Percentiles rank a stretch among this genome's conserved stretches.
Evolutionary conservation across 2,329 filamentous ascomycete genomes (phyloP).

Genomic region (Fusarium sarcochroum): DNA sequence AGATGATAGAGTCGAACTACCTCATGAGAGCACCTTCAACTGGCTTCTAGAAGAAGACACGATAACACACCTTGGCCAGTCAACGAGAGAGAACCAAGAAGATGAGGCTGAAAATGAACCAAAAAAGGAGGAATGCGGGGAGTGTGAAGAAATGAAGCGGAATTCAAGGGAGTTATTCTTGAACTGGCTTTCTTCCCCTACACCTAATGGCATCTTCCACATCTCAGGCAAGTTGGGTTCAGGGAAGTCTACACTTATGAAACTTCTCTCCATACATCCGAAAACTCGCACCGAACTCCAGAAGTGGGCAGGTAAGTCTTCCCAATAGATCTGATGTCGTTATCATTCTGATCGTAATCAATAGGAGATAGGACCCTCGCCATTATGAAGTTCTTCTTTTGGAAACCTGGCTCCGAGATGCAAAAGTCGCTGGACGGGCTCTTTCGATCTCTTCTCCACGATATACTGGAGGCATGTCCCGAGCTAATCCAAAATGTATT

Average conservation of each 20-base stretch:
- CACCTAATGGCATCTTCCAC: neutral
- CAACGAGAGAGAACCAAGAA: too few species aligned
- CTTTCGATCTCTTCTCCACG: neutral
- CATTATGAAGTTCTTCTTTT: conserved; percentile 1
- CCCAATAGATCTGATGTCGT: neutral
- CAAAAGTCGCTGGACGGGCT: conserved; percentile 5
- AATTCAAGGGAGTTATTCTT: neutral
- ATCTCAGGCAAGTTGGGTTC: neutral
- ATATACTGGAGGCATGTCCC: neutral
- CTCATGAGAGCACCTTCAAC: neutral
- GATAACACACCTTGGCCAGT: neutral
- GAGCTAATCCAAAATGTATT: neutral
- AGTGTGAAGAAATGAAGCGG: neutral
- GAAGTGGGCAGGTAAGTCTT: neutral
- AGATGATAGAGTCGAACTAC: neutral
- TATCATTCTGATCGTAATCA: neutral
- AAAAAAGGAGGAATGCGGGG: neutral
- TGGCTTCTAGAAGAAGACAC: neutral
- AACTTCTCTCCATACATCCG: neutral
- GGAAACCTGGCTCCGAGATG: neutral
- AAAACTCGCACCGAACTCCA: accelerated
- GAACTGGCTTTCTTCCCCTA: neutral
- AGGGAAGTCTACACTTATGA: conserved; percentile 8
- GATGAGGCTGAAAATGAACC: too few species aligned
- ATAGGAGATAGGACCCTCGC: neutral